A percentile compares a stretch with the other conserved stretches of the same genome.
These are phyloP conservation scores for Trametes versicolor DNA, from an alignment of 1,284 basidiomycete genomes.

Conservation along the genomic window DNA sequence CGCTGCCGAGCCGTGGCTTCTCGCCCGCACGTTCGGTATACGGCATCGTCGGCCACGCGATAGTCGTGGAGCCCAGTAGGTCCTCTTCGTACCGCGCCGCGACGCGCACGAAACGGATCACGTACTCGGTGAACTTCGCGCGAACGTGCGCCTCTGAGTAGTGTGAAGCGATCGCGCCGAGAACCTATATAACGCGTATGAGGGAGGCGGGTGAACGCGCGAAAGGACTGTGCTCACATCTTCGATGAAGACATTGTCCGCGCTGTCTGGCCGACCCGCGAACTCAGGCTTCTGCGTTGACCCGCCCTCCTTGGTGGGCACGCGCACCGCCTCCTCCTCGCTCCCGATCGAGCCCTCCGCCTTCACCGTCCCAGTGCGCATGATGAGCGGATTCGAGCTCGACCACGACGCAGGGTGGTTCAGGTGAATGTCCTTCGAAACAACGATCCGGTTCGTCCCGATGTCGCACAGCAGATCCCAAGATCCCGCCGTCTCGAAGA, in stretches of 20 bases:
- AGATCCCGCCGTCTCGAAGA: conserved; percentile 85
- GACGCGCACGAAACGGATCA: conserved; percentile 76
- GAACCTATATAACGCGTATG: conserved; percentile 54
- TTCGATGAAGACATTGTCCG: conserved; percentile 90
- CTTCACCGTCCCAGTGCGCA: conserved; percentile 68
- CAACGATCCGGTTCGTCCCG: conserved; percentile 84
- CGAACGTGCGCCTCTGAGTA: conserved; percentile 86
- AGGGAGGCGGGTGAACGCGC: not conserved
- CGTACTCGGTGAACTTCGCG: conserved; percentile 81
- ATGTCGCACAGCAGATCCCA: conserved; percentile 97
- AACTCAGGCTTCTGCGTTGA: conserved; percentile 57
- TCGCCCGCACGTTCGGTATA: conserved; percentile 54
- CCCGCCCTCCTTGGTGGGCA: conserved; percentile 46
- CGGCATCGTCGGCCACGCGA: conserved; percentile 65
- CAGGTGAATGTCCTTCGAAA: conserved; percentile 83
- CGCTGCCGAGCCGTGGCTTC: conserved; percentile 65
- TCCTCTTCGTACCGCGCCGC: conserved; percentile 86
- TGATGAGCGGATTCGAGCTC: conserved; percentile 54
- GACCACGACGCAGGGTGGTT: conserved; percentile 61
- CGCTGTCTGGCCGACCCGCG: conserved; percentile 66
- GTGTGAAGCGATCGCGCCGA: conserved; percentile 76
- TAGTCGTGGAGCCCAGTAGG: conserved; percentile 65
- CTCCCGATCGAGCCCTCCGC: conserved; percentile 65
- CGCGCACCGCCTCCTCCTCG: conserved; percentile 69
- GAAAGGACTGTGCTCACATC: conserved; percentile 70